Evolutionary conservation across 192 early-diverging fungal genomes (phyloP).

Genomic region (Tieghemiomyces parasiticus): DNA sequence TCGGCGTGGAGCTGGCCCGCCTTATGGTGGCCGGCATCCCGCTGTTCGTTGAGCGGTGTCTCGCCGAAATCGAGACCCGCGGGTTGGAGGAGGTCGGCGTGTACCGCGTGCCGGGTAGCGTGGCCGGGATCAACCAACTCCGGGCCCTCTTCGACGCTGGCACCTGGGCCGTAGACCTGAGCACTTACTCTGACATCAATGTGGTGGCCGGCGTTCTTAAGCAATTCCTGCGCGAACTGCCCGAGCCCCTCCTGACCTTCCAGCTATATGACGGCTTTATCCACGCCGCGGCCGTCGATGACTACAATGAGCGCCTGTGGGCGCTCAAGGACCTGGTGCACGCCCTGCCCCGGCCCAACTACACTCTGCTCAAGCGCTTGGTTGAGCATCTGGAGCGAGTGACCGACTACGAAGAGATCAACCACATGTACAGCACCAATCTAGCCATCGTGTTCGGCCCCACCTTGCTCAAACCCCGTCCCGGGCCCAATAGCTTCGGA

Average conservation of each 20-base stretch:
- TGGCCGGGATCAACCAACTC: slow-evolving; percentile 41
- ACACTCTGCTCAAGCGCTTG: slow-evolving; percentile 45
- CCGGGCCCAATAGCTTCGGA: slow-evolving; percentile 41
- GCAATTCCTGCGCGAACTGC: slow-evolving; percentile 86
- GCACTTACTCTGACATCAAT: slow-evolving; percentile 55
- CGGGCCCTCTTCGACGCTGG: slow-evolving; percentile 42
- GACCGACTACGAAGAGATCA: slow-evolving; percentile 60
- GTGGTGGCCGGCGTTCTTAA: slow-evolving; percentile 80
- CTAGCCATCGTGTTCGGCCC: slow-evolving; percentile 95
- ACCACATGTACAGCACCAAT: slow-evolving; percentile 83
- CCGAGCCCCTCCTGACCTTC: slow-evolving; percentile 83
- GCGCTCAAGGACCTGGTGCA: slow-evolving; percentile 52
- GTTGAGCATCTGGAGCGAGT: slow-evolving; percentile 59
- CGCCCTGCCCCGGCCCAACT: slow-evolving; percentile 43
- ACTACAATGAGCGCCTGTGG: slow-evolving; percentile 56
- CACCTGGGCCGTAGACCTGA: slow-evolving; percentile 38
- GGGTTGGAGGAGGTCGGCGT: slow-evolving; percentile 62
- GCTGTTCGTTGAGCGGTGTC: slow-evolving; percentile 51
- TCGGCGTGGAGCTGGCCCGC: slow-evolving; percentile 40
- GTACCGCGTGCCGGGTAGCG: slow-evolving; percentile 53
- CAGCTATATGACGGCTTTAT: slow-evolving; percentile 71
- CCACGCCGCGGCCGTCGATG: slow-evolving; percentile 45
- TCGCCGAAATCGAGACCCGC: slow-evolving; percentile 51
- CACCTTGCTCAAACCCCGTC: slow-evolving; percentile 55
- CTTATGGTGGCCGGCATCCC: slow-evolving; percentile 40